phyloP scores from a whole-genome alignment of 805 yeast species.

The Starmerella asiatica region DNA sequence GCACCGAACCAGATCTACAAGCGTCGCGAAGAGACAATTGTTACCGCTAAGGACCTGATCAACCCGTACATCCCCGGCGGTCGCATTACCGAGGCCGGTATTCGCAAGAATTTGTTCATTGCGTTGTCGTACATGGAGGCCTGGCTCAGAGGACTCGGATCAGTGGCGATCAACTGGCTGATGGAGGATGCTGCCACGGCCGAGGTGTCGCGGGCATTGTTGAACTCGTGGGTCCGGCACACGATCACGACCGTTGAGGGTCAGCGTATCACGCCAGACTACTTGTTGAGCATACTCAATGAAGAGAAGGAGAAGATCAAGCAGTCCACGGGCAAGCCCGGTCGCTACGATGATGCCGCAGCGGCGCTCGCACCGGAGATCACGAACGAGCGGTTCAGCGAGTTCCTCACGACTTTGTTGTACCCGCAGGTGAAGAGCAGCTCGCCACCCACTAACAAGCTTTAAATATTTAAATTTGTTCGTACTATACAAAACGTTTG shows the following conservation, averaged over 20 bases:
- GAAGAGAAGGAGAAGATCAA: conserved; percentile 46
- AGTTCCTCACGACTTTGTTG: conserved; percentile 53
- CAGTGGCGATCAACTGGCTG: conserved; percentile 60
- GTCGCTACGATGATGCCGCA: conserved; percentile 43
- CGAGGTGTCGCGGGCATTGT: conserved; percentile 59
- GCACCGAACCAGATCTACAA: conserved; percentile 58
- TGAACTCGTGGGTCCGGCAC: conserved; percentile 65
- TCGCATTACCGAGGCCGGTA: conserved; percentile 49
- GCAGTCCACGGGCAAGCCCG: conserved; percentile 33
- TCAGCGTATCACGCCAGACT: conserved; percentile 37
- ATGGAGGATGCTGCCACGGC: conserved; percentile 76
- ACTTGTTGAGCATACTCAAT: conserved; percentile 37
- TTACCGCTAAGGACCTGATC: conserved; percentile 47
- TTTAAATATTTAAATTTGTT: too few relatives aligned
- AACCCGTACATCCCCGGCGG: conserved; percentile 48
- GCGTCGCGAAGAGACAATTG: conserved; percentile 35
- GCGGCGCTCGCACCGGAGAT: conserved; percentile 50
- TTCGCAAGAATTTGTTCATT: conserved; percentile 47
- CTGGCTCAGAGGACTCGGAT: conserved; percentile 58
- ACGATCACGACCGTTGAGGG: conserved; percentile 46
- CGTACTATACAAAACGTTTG: too few relatives aligned
- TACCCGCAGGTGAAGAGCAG: conserved; percentile 38
- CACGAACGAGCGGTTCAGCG: conserved; percentile 46
- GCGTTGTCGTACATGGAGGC: conserved; percentile 62
- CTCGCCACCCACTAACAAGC: conserved; percentile 18